A percentile compares a stretch with the other conserved stretches of the same genome.
phyloP scores from a whole-genome alignment of 2,329 filamentous ascomycete species.

The Calonectria naviculata region DNA sequence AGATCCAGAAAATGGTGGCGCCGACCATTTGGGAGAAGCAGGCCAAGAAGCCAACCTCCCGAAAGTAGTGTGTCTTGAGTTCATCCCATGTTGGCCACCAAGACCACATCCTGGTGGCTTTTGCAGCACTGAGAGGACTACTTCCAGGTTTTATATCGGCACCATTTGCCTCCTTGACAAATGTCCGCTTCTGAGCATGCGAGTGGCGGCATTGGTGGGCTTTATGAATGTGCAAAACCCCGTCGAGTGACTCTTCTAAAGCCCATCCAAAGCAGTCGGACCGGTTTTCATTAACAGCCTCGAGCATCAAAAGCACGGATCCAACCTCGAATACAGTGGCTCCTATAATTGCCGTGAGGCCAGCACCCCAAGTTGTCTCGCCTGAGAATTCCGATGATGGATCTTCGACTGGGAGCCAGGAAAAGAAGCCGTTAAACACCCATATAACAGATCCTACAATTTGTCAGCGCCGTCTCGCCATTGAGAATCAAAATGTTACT shows the following conservation, averaged over 20 bases:
- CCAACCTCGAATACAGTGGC: constrained; percentile 75
- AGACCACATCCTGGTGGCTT: constrained; percentile 55
- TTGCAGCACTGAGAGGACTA: not conserved
- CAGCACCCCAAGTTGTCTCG: constrained; percentile 66
- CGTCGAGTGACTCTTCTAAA: constrained; percentile 53
- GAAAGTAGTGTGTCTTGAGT: constrained; percentile 67
- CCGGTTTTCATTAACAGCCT: constrained; percentile 76
- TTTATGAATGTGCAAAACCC: constrained; percentile 23
- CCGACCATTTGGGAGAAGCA: constrained; percentile 66
- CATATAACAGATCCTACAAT: constrained; percentile 58
- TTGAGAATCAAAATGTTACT: not conserved
- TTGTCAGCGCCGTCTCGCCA: constrained; percentile 5
- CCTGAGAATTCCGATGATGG: constrained; percentile 64
- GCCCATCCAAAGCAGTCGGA: constrained; percentile 78
- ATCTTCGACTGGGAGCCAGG: constrained; percentile 67
- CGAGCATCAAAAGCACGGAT: constrained; percentile 70
- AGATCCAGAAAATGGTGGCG: constrained; percentile 73
- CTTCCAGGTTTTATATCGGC: not conserved
- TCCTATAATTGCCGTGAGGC: constrained; percentile 73
- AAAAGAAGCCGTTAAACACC: constrained; percentile 72
- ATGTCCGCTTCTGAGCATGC: constrained; percentile 37
- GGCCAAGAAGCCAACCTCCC: constrained; percentile 68
- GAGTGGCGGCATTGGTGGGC: constrained; percentile 39
- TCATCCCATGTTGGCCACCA: constrained; percentile 71
- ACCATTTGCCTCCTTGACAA: constrained; percentile 25